phyloP scores from a whole-genome alignment of 805 yeast species.

The Ogataea pignaliae region DNA sequence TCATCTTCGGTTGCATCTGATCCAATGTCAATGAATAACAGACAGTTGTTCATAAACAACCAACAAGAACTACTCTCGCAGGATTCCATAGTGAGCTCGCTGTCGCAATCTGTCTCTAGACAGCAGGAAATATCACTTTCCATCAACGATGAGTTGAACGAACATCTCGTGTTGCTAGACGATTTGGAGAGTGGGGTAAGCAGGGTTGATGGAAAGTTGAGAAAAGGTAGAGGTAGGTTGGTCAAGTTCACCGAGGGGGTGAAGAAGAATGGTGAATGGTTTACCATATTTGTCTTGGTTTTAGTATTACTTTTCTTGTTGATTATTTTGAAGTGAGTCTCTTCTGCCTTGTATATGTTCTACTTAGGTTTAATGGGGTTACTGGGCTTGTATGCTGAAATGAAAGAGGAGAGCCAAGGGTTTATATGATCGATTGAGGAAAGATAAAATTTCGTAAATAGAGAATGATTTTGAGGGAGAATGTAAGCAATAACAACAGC shows the following conservation, averaged over 20 bases:
- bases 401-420: too few relatives aligned
- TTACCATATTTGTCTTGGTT: conserved; percentile 39
- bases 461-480: too few relatives aligned
- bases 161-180: conserved; percentile 43
- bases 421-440: too few relatives aligned
- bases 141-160: conserved; percentile 44
- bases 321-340: conserved; percentile 31
- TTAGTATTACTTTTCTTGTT: conserved; percentile 41
- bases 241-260: conserved; percentile 36
- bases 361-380: too few relatives aligned
- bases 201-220: conserved; percentile 35
- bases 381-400: too few relatives aligned
- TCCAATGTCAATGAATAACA: conserved; percentile 21
- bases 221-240: conserved; percentile 38
- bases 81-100: conserved; percentile 36
- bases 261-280: conserved; percentile 46
- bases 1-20: conserved; percentile 3
- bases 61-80: conserved; percentile 46
- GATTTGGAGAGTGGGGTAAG: conserved; percentile 48
- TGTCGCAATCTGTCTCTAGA: conserved; percentile 40
- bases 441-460: too few relatives aligned
- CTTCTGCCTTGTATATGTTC: too few relatives aligned
- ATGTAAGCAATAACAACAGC: too few relatives aligned
- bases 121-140: conserved; percentile 42
- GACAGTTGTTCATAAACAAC: conserved; percentile 32